Conservation (phyloP, 2,329 filamentous ascomycete genomes). For the Fusarium duplospermum region DNA sequence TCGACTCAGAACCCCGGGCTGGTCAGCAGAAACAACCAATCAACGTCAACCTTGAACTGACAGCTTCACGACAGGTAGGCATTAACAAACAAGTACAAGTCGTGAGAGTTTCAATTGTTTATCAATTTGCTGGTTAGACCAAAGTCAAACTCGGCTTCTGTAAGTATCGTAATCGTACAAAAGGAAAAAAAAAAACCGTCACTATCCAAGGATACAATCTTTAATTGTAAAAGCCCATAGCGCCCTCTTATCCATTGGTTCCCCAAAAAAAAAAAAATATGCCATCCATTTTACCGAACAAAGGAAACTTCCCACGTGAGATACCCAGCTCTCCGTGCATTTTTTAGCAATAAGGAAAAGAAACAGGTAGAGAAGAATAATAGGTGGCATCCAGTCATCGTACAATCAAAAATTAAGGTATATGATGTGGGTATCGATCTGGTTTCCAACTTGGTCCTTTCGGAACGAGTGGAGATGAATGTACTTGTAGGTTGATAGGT, state of each 20-base stretch:
- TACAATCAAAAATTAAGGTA: slow-evolving; percentile 27
- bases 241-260: slow-evolving; percentile 10
- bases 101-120: slow-evolving; percentile 2
- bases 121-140: slow-evolving; percentile 13
- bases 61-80: not conserved
- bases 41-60: slow-evolving; percentile 6
- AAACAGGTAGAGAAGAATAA: slow-evolving; percentile 5
- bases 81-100: not conserved
- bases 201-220: not conserved
- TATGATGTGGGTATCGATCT: slow-evolving; percentile 29
- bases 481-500: not conserved
- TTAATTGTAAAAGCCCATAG: slow-evolving; percentile 4
- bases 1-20: slow-evolving; percentile 9
- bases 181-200: not conserved
- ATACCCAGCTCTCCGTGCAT: slow-evolving; percentile 31
- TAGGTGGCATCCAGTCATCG: slow-evolving; percentile 20
- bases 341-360: not conserved
- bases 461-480: slow-evolving; percentile 2
- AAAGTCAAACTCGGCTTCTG: not conserved
- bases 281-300: slow-evolving; percentile 8
- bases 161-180: not conserved
- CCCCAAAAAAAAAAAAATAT: not conserved
- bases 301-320: slow-evolving; percentile 22
- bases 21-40: slow-evolving; percentile 4
- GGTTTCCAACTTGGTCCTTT: slow-evolving; percentile 21